Evolutionary conservation across 176 grass and related monocot species (phyloP), one percentile per base, ranked within the genome.

Genomic region (Dendrocalamus sinicus): DNA sequence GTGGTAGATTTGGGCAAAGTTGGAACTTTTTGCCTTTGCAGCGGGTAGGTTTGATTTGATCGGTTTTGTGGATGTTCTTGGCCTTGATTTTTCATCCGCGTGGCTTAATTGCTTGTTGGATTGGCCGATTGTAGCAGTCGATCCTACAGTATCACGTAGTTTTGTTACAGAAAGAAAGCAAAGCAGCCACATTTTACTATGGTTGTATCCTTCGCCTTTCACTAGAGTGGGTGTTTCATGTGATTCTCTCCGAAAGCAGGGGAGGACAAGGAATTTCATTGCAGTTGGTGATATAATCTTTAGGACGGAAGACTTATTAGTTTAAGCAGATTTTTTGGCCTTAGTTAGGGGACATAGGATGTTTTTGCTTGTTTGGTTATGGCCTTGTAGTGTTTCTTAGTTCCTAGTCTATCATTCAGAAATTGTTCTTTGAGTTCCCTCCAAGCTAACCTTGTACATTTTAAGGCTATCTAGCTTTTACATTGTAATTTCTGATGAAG

Each of bases 1-100:
- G 66, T 72, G 16, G 19, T 70, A 65, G 89, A 76, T 85, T 91
- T 84, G 85, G 76, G 70, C 51, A 47, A 84, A 88, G 23, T 51
- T 35, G 8, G 48, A 32, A 7, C 40, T 19, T 74, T 64, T 37
- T 22, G 26, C 40, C 48, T 52, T 79, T 28, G 46, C 30, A 2
- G 5, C 54, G 10, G 22, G 52, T 24, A 84, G 62, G 63, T 68
- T 75, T 51, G 70, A 47, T 88, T 73, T 60, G 9, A 47, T 14
- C 3, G 15, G 17, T 12, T 26, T 26, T 62, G 59, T 62, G 59
- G n/a, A 62, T 73, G 23, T 12, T 82, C 1, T 35, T 43, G 22
- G 43, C 35, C 67, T 78, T 13, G 68, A 32, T 69, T 75, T 58
- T 20, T 24, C n/a, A 59, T 83, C 48, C 2, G 51, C 28, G 40